Percentiles rank a stretch among this genome's conserved stretches.
Evolutionary conservation across 1,284 basidiomycete genomes (phyloP).

Genomic region (Naganishia cerealis): DNA sequence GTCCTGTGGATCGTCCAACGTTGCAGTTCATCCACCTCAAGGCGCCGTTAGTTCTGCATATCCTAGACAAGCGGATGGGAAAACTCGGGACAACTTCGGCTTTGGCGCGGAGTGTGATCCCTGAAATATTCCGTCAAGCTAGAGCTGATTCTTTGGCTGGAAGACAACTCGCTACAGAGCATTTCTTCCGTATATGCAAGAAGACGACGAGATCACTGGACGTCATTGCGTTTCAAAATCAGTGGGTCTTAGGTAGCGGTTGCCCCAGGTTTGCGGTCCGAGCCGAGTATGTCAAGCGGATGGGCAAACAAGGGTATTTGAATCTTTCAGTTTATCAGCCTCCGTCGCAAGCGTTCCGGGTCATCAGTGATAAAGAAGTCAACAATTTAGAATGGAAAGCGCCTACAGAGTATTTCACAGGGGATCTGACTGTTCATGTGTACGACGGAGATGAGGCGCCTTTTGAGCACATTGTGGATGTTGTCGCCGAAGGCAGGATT

Average conservation of each 20-base stretch:
- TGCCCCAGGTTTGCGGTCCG: slow-evolving; percentile 87
- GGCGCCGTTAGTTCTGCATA: slow-evolving; percentile 89
- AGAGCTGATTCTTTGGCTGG: slow-evolving; percentile 28
- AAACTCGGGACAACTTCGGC: slow-evolving; percentile 95
- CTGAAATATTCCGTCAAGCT: slow-evolving; percentile 70
- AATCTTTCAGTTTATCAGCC: slow-evolving; percentile 46
- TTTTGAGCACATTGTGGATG: slow-evolving; percentile 96
- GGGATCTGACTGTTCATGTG: slow-evolving; percentile 96
- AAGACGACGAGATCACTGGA: slow-evolving; percentile 86
- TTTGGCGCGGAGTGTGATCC: slow-evolving; percentile 81
- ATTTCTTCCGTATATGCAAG: slow-evolving; percentile 86
- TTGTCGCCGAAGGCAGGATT: slow-evolving; percentile 49
- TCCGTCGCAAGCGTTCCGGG: slow-evolving; percentile 26
- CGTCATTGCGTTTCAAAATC: slow-evolving; percentile 84
- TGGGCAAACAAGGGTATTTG: slow-evolving; percentile 93
- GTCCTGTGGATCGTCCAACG: slow-evolving; percentile 74
- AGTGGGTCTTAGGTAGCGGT: slow-evolving; percentile 98
- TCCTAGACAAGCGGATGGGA: slow-evolving; percentile 86
- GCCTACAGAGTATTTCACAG: slow-evolving; percentile 85
- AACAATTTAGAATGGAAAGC: slow-evolving; percentile 66
- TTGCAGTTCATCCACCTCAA: slow-evolving; percentile 92
- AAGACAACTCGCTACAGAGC: slow-evolving; percentile 71
- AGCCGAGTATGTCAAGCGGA: slow-evolving; percentile 94
- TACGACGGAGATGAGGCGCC: slow-evolving; percentile 99
- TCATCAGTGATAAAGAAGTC: slow-evolving; percentile 42